These are phyloP conservation scores for Zoysia pacifica DNA, from an alignment of 176 grass and related monocot species.

Conservation along the genomic window DNA sequence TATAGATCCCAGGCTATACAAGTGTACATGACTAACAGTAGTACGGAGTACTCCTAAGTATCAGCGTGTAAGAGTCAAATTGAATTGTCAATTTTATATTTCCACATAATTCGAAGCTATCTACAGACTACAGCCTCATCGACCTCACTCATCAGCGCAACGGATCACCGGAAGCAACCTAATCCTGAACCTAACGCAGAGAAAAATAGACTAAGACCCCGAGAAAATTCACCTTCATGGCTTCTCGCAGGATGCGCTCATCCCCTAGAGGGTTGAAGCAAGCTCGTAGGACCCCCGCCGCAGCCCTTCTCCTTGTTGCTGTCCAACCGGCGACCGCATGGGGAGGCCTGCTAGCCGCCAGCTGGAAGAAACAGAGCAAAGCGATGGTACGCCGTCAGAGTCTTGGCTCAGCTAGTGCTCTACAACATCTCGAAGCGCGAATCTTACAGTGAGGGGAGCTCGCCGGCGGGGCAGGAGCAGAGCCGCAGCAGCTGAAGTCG, in stretches of 20 bases:
- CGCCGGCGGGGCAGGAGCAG: not conserved
- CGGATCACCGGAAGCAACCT: not conserved
- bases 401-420: not conserved
- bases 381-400: not conserved
- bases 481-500: conserved; percentile 7
- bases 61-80: not conserved
- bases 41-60: too few relatives aligned
- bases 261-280: conserved; percentile 79
- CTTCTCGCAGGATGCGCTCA: conserved; percentile 78
- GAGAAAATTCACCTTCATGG: conserved; percentile 61
- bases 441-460: conserved; percentile 32
- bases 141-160: not conserved
- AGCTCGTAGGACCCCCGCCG: conserved; percentile 33
- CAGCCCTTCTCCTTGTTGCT: conserved; percentile 23
- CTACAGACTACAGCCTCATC: not conserved
- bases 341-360: conserved; percentile 15
- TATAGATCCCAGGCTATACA: not conserved
- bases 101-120: not conserved
- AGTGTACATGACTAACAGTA: too few relatives aligned
- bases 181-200: not conserved
- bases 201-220: not conserved
- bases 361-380: not conserved
- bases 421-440: not conserved
- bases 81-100: conserved; percentile 1
- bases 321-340: not conserved